phyloP scores from a whole-genome alignment of 495 filamentous ascomycete genomes.

The Diplogelasinospora grovesii region DNA sequence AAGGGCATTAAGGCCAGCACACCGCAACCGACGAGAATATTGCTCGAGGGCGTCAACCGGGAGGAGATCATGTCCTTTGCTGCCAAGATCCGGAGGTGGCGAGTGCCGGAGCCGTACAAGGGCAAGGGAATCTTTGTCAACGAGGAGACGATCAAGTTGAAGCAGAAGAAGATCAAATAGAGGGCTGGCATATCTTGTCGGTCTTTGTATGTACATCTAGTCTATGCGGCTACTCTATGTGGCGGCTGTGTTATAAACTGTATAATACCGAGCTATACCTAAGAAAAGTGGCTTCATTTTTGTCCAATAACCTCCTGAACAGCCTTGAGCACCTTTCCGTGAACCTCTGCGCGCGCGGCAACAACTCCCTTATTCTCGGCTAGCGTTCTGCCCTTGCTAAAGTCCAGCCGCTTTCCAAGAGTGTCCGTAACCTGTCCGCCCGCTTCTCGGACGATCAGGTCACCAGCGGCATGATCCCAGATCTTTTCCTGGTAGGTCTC shows the following conservation, averaged over 20 bases:
- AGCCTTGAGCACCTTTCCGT: conserved; percentile 68
- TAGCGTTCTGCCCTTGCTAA: conserved; percentile 79
- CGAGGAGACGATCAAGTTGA: conserved; percentile 93
- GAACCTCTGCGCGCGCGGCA: conserved; percentile 69
- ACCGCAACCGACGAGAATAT: conserved; percentile 87
- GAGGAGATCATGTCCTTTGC: conserved; percentile 84
- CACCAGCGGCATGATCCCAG: conserved; percentile 98
- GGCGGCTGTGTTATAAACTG: conserved; percentile 16
- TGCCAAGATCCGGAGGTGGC: conserved; percentile 80
- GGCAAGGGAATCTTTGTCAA: conserved; percentile 98
- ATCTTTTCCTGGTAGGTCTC: conserved; percentile 97
- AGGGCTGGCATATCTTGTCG: not conserved
- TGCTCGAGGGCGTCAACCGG: conserved; percentile 83
- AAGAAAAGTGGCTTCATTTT: conserved; percentile 17
- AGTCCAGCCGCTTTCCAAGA: conserved; percentile 72
- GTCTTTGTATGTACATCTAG: conserved; percentile 12
- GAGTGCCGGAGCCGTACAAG: conserved; percentile 94
- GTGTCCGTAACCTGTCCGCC: conserved; percentile 88
- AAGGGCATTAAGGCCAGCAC: conserved; percentile 77
- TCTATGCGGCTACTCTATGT: conserved; percentile 18
- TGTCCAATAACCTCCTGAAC: conserved; percentile 68
- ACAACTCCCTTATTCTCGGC: conserved; percentile 87
- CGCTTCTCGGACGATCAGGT: conserved; percentile 88
- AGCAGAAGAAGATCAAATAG: conserved; percentile 99
- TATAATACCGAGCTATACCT: conserved; percentile 15